Evolutionary conservation across 495 filamentous ascomycete species (phyloP), one percentile per base, ranked within the genome.

Genomic region (Hypoxylon crocopeplum): DNA sequence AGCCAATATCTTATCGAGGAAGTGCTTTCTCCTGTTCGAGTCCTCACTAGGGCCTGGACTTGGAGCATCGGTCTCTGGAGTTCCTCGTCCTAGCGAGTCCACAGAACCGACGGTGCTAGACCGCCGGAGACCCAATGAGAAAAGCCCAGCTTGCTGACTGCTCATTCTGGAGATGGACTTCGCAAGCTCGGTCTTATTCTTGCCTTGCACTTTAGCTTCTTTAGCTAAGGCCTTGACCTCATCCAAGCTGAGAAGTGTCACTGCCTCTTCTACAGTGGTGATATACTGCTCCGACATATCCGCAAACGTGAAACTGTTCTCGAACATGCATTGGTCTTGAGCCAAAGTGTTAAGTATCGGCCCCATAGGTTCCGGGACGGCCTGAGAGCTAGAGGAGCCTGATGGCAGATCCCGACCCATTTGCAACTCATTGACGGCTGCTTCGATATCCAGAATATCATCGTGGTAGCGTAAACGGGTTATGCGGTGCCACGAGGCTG

Each of bases 401-500:
- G 32, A 33, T 37, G 64, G 53, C 6, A 70, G 19, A 45, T 54
- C 47, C 13, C 61, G 44, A 29, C 8, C 56, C 38, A 32, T 53
- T 49, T 80, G 82, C 16, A 98, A 77, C 47, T 79, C 79, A 16
- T 76, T 72, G 11, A 90, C 84, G 16, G 90, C 90, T 11, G 70
- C 64, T 38, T 79, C 72, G 40, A 92, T 73, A 69, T 97, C 85
- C 39, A 86, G 79, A 49, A 98, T 90, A 68, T 98, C 93, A 44
- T 85, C 83, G 64, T 92, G 84, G 66, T 96, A 95, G 0, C 84
- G 82, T 17, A 98, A 68, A 17, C 84, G 82, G 56, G 82, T 81
- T 56, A 93, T 83, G 25, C 94, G 90, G 75, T 97, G 92, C 94
- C 94, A 98, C 1, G 86, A 84, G n/a, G 90, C 86, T 1, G 91